Conservation (phyloP, 1,284 basidiomycete genomes). For the Fomes fomentarius region DNA sequence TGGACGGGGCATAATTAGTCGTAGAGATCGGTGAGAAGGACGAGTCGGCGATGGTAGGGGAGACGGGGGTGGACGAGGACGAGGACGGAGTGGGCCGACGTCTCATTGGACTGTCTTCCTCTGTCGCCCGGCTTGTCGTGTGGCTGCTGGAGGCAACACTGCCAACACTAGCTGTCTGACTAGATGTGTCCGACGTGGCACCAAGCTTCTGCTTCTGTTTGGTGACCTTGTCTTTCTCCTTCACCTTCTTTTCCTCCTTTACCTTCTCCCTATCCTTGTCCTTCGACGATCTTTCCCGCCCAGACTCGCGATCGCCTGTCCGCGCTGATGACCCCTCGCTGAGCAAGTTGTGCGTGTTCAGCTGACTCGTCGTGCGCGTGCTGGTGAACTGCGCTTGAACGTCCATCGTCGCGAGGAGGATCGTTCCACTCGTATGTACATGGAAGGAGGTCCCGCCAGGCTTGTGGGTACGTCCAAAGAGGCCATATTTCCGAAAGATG, state of each 20-base stretch:
- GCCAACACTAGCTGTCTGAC: slow-evolving; percentile 31
- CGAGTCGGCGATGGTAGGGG: slow-evolving; percentile 21
- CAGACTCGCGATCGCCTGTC: slow-evolving; percentile 10
- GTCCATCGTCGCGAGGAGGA: slow-evolving; percentile 68
- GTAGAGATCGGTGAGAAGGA: slow-evolving; percentile 12
- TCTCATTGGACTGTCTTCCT: slow-evolving; percentile 26
- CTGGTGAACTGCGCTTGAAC: slow-evolving; percentile 79
- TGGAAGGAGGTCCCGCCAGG: slow-evolving; percentile 30
- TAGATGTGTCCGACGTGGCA: slow-evolving; percentile 19
- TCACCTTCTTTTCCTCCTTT: slow-evolving; percentile 14
- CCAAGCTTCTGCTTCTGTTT: neutral
- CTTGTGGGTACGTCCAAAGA: slow-evolving; percentile 32
- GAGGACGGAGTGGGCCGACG: slow-evolving; percentile 20
- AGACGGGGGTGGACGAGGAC: slow-evolving; percentile 18
- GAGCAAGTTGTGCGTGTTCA: slow-evolving; percentile 68
- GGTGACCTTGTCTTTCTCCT: slow-evolving; percentile 12
- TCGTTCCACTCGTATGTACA: slow-evolving; percentile 48
- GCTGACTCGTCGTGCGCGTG: slow-evolving; percentile 71
- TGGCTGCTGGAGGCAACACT: slow-evolving; percentile 23
- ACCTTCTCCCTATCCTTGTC: slow-evolving; percentile 19
- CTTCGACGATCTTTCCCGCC: slow-evolving; percentile 11
- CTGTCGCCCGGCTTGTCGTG: slow-evolving; percentile 7
- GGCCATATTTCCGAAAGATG: slow-evolving; percentile 64
- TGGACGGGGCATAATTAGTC: slow-evolving; percentile 19
- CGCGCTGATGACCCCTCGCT: slow-evolving; percentile 40